phyloP scores from a whole-genome alignment of 331 rosid species.

The Arachis monticola region DNA sequence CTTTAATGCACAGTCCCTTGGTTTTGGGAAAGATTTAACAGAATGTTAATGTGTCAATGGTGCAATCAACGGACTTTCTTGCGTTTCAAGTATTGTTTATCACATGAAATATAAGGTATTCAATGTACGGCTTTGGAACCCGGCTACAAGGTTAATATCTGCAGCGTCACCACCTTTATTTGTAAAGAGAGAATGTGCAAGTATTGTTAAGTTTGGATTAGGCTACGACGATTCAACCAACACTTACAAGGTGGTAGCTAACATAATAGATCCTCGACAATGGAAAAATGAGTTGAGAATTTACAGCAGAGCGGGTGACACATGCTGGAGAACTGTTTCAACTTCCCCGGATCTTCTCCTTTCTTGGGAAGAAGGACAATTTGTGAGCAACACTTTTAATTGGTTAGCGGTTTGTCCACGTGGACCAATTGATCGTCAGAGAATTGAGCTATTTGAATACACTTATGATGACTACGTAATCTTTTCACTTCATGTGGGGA shows the following conservation, averaged over 20 bases:
- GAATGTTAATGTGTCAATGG: too few relatives aligned
- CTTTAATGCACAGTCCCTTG: too few relatives aligned
- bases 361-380: not conserved
- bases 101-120: too few relatives aligned
- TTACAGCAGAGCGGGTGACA: not conserved
- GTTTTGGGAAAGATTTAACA: too few relatives aligned
- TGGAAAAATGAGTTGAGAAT: not conserved
- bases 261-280: too few relatives aligned
- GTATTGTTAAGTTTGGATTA: not conserved
- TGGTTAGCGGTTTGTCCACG: not conserved
- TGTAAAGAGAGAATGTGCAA: not conserved
- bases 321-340: not conserved
- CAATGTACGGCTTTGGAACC: not conserved
- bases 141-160: not conserved
- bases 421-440: not conserved
- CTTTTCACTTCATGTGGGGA: not conserved
- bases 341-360: too few relatives aligned
- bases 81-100: too few relatives aligned
- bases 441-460: too few relatives aligned
- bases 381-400: not conserved
- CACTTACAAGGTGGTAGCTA: constrained; percentile 8
- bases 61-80: too few relatives aligned
- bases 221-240: not conserved
- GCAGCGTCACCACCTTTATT: not conserved
- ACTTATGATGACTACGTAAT: not conserved